A percentile compares a stretch with the other conserved stretches of the same genome.
Evolutionary conservation across 2,329 filamentous ascomycete species (phyloP).

Genomic region (Talaromyces rugulosus): DNA sequence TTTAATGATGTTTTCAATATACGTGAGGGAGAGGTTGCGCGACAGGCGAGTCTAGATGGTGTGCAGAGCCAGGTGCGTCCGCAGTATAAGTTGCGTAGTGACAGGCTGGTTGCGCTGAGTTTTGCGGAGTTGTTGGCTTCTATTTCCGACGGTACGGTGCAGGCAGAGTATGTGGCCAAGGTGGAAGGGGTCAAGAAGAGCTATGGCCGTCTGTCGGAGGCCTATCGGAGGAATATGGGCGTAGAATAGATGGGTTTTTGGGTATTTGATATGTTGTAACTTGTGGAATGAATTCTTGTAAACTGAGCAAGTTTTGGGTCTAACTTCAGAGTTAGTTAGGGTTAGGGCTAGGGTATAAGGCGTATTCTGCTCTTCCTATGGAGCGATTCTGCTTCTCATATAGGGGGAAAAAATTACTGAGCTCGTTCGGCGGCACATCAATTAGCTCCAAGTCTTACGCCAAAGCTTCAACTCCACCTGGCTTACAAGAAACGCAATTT

Average conservation of each 20-base stretch:
- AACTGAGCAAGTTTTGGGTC: too few relatives aligned
- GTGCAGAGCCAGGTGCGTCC: slow-evolving; percentile 5
- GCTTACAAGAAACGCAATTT: not conserved
- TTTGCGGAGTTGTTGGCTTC: slow-evolving; percentile 9
- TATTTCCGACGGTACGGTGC: not conserved
- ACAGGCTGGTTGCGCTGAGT: slow-evolving; percentile 8
- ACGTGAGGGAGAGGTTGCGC: slow-evolving; percentile 1
- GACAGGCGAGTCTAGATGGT: slow-evolving; percentile 8
- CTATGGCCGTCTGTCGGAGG: slow-evolving; percentile 9
- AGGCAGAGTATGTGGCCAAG: slow-evolving; percentile 1
- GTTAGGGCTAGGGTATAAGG: too few relatives aligned
- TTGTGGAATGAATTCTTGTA: too few relatives aligned
- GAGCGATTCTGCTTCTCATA: too few relatives aligned
- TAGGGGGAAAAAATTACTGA: too few relatives aligned
- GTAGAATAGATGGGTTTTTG: not conserved
- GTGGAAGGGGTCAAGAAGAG: slow-evolving; percentile 4
- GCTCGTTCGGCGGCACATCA: too few relatives aligned
- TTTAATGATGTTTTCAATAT: slow-evolving; percentile 10
- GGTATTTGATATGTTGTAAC: too few relatives aligned
- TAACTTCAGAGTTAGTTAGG: too few relatives aligned
- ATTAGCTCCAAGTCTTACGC: not conserved
- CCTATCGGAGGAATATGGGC: slow-evolving; percentile 8
- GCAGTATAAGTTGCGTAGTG: slow-evolving; percentile 8
- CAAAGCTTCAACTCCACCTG: not conserved
- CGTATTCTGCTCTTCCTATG: too few relatives aligned